These are phyloP conservation scores for Yueomyces sinensis DNA, from an alignment of 805 yeast genomes.

Conservation along the genomic window DNA sequence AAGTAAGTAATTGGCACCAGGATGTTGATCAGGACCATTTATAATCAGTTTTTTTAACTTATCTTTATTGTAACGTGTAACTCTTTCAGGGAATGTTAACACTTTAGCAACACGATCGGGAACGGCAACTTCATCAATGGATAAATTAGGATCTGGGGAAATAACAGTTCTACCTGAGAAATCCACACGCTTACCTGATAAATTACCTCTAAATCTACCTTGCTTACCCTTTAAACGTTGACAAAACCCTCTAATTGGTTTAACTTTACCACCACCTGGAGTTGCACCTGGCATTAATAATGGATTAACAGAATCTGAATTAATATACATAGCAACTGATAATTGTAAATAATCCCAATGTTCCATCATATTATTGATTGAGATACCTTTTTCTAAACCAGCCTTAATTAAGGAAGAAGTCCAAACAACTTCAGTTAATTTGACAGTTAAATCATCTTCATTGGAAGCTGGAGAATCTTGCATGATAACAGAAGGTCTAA, in stretches of 20 bases:
- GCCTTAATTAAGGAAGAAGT: slow-evolving; percentile 89
- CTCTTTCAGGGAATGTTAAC: slow-evolving; percentile 89
- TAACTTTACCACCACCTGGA: slow-evolving; percentile 38
- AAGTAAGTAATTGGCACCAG: slow-evolving; percentile 89
- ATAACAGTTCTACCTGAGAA: slow-evolving; percentile 97
- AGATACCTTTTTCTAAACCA: slow-evolving; percentile 88
- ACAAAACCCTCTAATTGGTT: slow-evolving; percentile 85
- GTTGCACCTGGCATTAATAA: slow-evolving; percentile 60
- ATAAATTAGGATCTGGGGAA: slow-evolving; percentile 93
- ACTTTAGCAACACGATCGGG: slow-evolving; percentile 96
- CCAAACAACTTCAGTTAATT: slow-evolving; percentile 93
- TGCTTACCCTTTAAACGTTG: slow-evolving; percentile 97
- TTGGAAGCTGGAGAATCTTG: slow-evolving; percentile 80
- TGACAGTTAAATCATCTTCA: slow-evolving; percentile 95
- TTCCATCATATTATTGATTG: slow-evolving; percentile 89
- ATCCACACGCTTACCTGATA: slow-evolving; percentile 97
- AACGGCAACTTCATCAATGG: slow-evolving; percentile 95
- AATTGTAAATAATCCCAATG: slow-evolving; percentile 97
- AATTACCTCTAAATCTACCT: slow-evolving; percentile 96
- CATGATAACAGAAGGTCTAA: slow-evolving; percentile 92
- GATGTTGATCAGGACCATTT: slow-evolving; percentile 82
- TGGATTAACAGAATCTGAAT: slow-evolving; percentile 84
- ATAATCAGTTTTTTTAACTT: slow-evolving; percentile 62
- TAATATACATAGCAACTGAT: slow-evolving; percentile 93
- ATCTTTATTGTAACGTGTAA: slow-evolving; percentile 71